These are phyloP conservation scores for Daldinia childiae DNA, from an alignment of 495 filamentous ascomycete species.

Conservation along the genomic window DNA sequence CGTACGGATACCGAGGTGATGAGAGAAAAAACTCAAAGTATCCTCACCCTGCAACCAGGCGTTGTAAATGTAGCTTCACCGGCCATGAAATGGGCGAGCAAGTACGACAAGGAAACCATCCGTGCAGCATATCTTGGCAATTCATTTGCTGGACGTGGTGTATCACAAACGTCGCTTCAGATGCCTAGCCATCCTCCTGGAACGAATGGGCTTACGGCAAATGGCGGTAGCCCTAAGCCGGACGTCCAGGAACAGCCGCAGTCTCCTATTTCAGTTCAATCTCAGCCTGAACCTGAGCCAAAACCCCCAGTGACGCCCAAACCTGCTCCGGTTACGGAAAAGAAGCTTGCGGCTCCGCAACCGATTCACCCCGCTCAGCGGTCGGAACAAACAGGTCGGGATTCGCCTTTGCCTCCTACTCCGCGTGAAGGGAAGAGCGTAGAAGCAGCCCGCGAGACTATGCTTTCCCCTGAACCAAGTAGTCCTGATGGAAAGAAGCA, in stretches of 20 bases:
- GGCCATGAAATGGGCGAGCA: constrained; percentile 94
- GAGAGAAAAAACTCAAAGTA: constrained; percentile 85
- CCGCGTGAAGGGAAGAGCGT: constrained; percentile 52
- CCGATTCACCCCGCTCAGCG: constrained; percentile 52
- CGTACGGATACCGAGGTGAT: constrained; percentile 62
- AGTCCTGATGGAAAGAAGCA: constrained; percentile 59
- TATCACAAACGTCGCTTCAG: constrained; percentile 40
- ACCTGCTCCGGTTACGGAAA: constrained; percentile 39
- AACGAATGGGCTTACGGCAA: constrained; percentile 32
- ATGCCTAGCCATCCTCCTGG: constrained; percentile 43
- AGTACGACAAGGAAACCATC: constrained; percentile 86
- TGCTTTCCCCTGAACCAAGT: constrained; percentile 56
- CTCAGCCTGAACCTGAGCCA: constrained; percentile 15
- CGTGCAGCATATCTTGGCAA: constrained; percentile 82
- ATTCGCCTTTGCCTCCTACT: constrained; percentile 51
- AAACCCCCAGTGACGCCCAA: constrained; percentile 20
- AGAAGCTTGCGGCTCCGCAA: constrained; percentile 47
- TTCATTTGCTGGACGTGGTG: constrained; percentile 71
- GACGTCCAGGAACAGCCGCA: constrained; percentile 50
- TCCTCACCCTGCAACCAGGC: constrained; percentile 86
- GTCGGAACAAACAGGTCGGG: constrained; percentile 43
- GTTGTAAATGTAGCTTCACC: constrained; percentile 88
- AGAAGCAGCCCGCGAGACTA: constrained; percentile 52
- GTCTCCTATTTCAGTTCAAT: constrained; percentile 25
- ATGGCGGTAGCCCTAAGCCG: constrained; percentile 45